These are phyloP conservation scores for Eimeria brunetti DNA, from an alignment of 169 alveolate species.

Conservation along the genomic window DNA sequence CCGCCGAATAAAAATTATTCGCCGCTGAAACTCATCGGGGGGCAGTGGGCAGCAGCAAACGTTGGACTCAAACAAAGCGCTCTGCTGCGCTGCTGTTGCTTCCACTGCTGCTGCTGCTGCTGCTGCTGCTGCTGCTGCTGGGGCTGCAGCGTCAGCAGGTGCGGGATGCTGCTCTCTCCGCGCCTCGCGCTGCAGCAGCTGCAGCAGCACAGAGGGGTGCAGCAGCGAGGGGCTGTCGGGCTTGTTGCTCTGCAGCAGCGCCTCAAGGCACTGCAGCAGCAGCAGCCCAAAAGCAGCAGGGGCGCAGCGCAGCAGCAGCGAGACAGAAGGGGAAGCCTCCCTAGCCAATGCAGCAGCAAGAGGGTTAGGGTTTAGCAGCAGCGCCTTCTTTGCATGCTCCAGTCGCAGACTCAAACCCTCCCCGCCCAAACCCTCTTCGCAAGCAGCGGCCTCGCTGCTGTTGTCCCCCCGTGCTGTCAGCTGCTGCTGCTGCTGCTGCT, in stretches of 20 bases:
- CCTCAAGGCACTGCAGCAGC: slow-evolving; percentile 6
- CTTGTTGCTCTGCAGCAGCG: slow-evolving; percentile 24
- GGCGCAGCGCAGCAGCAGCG: slow-evolving; percentile 58
- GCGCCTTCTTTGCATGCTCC: slow-evolving; percentile 25
- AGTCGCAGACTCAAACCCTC: slow-evolving; percentile 50
- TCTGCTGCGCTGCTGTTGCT: slow-evolving; percentile 27
- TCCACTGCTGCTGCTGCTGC: slow-evolving; percentile 11
- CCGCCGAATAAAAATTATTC: slow-evolving; percentile 10
- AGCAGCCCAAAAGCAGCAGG: slow-evolving; percentile 39
- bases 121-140: slow-evolving; percentile 7
- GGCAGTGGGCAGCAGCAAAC: slow-evolving; percentile 28
- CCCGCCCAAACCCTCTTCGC: slow-evolving; percentile 28
- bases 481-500: slow-evolving; percentile 20
- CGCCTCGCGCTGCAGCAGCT: not conserved
- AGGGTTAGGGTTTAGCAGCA: slow-evolving; percentile 31
- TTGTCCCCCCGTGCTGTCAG: not conserved
- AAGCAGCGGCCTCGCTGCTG: not conserved
- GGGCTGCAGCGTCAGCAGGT: not conserved
- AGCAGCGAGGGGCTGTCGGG: slow-evolving; percentile 23
- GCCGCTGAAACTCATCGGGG: slow-evolving; percentile 18
- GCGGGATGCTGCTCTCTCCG: not conserved
- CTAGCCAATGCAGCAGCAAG: not conserved
- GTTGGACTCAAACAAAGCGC: not conserved
- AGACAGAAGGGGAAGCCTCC: slow-evolving; percentile 24
- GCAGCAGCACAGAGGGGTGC: slow-evolving; percentile 22